Evolutionary conservation across 108 stramenopile species (phyloP), one percentile per base, ranked within the genome.

Genomic region (Cyclotella choctawhatcheeana): DNA sequence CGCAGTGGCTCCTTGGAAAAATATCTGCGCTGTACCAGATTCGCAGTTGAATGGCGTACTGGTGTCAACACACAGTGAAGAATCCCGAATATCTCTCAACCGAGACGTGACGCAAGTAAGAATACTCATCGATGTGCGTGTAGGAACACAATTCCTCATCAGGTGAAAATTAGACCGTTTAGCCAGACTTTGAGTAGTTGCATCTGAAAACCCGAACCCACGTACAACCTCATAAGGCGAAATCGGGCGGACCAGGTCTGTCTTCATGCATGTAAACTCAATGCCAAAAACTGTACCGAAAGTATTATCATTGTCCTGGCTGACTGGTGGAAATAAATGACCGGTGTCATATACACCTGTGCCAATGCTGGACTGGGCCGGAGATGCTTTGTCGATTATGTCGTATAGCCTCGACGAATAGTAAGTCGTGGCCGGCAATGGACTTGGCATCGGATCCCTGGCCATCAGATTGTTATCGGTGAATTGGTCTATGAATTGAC

Each of bases 211-310:
- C 2, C 24, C 24, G 32, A 58, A 58, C 22, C 70, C 61, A 24
- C 34, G 27, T 0, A 30, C 60, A 37, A 71, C 61, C 21, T 71
- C 60, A 27, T 62, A 71, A 3, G 45, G 70, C 0, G 70, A 61
- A 2, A 71, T 52, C 0, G 60, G 30, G 0, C 60, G 48, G 13
- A 71, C 50, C 32, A 25, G 62, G 26, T 21, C 37, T 4, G 35
- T 1, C 34, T 37, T 44, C 24, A 52, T 40, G 1, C 5, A 47
- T 0, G 0, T 24, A 29, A 52, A 71, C 24, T 71, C 60, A 24
- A 71, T 45, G 21, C 70, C 70, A 61, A 60, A 51, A 32, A 18
- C 17, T 5, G 44, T 20, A 2, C 10, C 5, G 27, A 63, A 63
- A 16, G 45, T 13, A 45, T 65, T 65, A 3, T 17, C 17, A 21